These are phyloP conservation scores for Noccaea caerulescens DNA, from an alignment of 345 rosid genomes.

Conservation along the genomic window DNA sequence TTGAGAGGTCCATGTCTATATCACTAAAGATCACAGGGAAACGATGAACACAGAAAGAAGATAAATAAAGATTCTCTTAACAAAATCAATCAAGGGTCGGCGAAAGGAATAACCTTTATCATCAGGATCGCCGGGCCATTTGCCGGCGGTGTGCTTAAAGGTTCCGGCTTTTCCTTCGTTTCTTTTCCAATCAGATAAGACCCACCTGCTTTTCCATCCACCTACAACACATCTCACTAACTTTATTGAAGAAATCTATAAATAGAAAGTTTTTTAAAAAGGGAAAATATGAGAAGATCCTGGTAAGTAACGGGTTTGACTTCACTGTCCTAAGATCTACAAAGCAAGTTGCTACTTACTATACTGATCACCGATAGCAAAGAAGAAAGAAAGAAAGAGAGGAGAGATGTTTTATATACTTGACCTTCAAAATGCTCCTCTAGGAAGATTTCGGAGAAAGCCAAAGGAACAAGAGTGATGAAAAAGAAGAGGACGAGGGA, in stretches of 20 bases:
- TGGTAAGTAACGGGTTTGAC: slow-evolving; percentile 15
- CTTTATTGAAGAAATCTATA: slow-evolving; percentile 9
- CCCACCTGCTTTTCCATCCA: slow-evolving; percentile 97
- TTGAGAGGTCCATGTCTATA: background rate
- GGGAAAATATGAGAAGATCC: slow-evolving; percentile 15
- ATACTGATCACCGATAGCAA: background rate
- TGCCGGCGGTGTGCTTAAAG: slow-evolving; percentile 81
- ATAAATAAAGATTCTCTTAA: background rate
- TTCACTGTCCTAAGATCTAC: slow-evolving; percentile 22
- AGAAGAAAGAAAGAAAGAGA: background rate
- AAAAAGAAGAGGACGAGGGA: slow-evolving; percentile 31
- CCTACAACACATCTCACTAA: slow-evolving; percentile 47
- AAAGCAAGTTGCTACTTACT: background rate
- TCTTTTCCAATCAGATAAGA: slow-evolving; percentile 83
- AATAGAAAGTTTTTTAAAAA: slow-evolving; percentile 1
- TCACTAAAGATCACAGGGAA: slow-evolving; percentile 5
- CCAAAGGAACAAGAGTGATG: slow-evolving; percentile 37
- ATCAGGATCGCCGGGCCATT: slow-evolving; percentile 83
- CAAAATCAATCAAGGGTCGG: too few relatives aligned
- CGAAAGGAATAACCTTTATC: slow-evolving; percentile 60
- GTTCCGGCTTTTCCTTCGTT: slow-evolving; percentile 86
- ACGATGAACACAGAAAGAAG: slow-evolving; percentile 5
- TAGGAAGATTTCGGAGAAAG: slow-evolving; percentile 55
- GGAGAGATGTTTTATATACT: background rate
- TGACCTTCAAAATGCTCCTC: slow-evolving; percentile 64